phyloP scores from a whole-genome alignment of 2,329 filamentous ascomycete genomes.

The Phaeosphaeria sp. region DNA sequence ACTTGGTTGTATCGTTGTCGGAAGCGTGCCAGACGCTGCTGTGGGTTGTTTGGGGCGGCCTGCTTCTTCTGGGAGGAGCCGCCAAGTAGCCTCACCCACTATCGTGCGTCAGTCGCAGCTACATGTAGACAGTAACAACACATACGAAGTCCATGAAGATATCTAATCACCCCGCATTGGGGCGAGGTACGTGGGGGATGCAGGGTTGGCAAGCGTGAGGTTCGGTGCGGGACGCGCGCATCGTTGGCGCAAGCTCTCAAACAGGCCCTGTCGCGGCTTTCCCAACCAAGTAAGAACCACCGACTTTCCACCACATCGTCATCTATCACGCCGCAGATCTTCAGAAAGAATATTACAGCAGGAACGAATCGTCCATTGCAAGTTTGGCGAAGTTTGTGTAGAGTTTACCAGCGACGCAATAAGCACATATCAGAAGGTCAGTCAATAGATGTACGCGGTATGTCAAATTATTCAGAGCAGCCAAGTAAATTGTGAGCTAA shows the following conservation, averaged over 20 bases:
- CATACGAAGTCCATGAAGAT: constrained; percentile 1
- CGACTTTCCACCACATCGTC: neutral
- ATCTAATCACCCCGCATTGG: constrained; percentile 2
- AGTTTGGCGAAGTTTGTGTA: no score
- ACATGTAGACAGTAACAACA: neutral
- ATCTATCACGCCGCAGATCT: neutral
- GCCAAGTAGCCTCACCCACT: constrained; percentile 70
- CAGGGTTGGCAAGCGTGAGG: neutral
- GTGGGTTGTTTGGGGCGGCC: constrained; percentile 60
- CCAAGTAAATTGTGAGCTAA: neutral
- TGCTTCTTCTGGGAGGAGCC: constrained; percentile 60
- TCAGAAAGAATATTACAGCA: no score
- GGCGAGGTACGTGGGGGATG: neutral
- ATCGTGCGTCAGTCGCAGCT: neutral
- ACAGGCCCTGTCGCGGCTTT: neutral
- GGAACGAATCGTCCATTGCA: no score
- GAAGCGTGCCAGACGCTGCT: constrained; percentile 67
- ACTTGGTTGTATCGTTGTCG: constrained; percentile 67
- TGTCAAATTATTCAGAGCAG: neutral
- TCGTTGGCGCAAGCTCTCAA: neutral
- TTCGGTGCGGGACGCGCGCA: neutral
- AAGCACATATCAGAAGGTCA: no score
- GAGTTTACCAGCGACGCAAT: no score
- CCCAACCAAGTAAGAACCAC: neutral
- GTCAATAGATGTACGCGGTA: no score